These are phyloP conservation scores for Juncus inflexus DNA, from an alignment of 176 grass and related monocot species.

Conservation along the genomic window DNA sequence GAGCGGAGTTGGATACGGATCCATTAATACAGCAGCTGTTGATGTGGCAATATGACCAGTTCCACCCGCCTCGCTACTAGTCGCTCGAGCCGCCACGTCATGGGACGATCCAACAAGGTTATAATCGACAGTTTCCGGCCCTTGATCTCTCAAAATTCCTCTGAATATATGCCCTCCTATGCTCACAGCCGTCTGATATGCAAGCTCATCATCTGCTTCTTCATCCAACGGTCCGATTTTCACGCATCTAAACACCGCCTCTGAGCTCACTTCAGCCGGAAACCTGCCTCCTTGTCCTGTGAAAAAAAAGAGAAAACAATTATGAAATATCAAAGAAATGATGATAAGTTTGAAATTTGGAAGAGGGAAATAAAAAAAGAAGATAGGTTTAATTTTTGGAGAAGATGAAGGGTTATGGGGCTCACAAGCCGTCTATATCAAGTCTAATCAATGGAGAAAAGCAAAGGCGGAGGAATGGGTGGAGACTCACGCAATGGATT, in stretches of 20 bases:
- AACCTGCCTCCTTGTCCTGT: slow-evolving; percentile 62
- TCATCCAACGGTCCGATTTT: slow-evolving; percentile 82
- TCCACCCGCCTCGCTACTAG: slow-evolving; percentile 44
- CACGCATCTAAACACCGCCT: slow-evolving; percentile 89
- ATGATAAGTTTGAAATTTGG: background rate
- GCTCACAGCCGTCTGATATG: slow-evolving; percentile 92
- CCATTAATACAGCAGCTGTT: slow-evolving; percentile 54
- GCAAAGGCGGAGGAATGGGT: slow-evolving; percentile 18
- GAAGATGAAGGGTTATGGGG: slow-evolving; percentile 1
- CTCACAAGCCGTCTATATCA: slow-evolving; percentile 27
- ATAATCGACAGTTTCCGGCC: slow-evolving; percentile 59
- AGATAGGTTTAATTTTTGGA: slow-evolving; percentile 17
- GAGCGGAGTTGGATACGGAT: slow-evolving; percentile 91
- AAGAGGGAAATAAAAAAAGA: slow-evolving; percentile 5
- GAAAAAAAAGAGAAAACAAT: background rate
- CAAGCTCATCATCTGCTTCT: slow-evolving; percentile 78
- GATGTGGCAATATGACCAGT: slow-evolving; percentile 34
- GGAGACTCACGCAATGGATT: slow-evolving; percentile 33
- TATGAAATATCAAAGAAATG: background rate
- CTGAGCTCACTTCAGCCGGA: slow-evolving; percentile 78
- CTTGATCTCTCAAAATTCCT: slow-evolving; percentile 84
- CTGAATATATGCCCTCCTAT: slow-evolving; percentile 93
- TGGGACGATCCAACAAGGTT: slow-evolving; percentile 58
- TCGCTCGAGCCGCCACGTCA: slow-evolving; percentile 20
- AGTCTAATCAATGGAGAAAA: slow-evolving; percentile 27